Evolutionary conservation across 2,329 filamentous ascomycete species (phyloP), one percentile per base, ranked within the genome.

Genomic region (Myriosclerotinia scirpicola): DNA sequence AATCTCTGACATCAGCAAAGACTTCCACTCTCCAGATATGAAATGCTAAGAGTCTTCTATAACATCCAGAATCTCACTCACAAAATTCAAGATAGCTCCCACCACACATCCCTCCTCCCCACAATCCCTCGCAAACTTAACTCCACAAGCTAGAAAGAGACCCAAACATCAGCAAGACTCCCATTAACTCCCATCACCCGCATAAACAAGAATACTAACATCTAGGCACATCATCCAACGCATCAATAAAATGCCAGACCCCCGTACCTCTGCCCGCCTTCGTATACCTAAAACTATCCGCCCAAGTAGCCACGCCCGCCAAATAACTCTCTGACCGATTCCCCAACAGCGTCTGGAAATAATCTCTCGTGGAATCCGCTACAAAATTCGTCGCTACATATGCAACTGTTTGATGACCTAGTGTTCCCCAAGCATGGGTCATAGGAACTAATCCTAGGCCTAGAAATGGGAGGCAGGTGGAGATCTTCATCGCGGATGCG

Each of bases 201-300:
- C 15, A 1, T 38, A 1, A 17, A 22, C 20, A 17, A 59, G 22
- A 52, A 9, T 48, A 64, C 63, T 34, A 22, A 65, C 63, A 58
- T 20, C 73, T 73, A 0, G 87, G 87, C 65, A 87, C 87, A 71
- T 78, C 76, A 77, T 90, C 87, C 72, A 88, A 82, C 67, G 87
- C 87, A 75, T 90, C 87, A 77, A 90, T 90, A 78, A 86, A 90
- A 80, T 90, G 87, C 76, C 88, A 88, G 44, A 82, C 82, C 70
- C 81, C 84, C 11, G 84, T 86, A 76, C 86, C 90, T 48, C 81
- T 80, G 17, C 85, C 87, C 79, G 84, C 87, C 75, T 82, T 81
- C 9, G 85, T 88, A 78, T 90, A 89, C 34, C 87, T 82, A 75
- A 74, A 78, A 15, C 74, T 86, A 78, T 90, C 87, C 40, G 87